Base-by-base conservation (phyloP, 345 rosid genomes). In the Gossypium raimondii region DNA sequence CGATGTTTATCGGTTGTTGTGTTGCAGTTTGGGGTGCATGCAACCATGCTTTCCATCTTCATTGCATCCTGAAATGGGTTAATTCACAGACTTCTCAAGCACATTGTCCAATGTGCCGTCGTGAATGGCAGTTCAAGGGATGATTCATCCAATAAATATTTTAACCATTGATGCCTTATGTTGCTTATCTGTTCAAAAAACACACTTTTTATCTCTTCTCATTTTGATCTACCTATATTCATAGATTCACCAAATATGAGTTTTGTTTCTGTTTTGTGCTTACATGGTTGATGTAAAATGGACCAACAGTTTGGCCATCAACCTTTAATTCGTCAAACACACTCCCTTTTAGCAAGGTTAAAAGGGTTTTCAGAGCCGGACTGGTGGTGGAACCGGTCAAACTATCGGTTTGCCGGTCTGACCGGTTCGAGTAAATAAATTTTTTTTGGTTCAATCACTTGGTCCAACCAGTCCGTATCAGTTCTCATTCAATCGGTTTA, bases 41-140 rank as follows among this genome's bases (percentile, higher is more conserved):
- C 81, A 90, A 89, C 82, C 93, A 85, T 73, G 93, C 91, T 12
- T 89, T 92, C 82, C 97, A 94, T 84, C 95, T 94, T 77, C 98
- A 92, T 74, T 92, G 97, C 88, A 89, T 93, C 81, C 82, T 93
- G 85, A 95, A 93, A 76, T 93, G 97, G 98, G 99, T 93, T 76
- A 91, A 89, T 78, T 91, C 96, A 3, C 96, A 95, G 78, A 81
- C 94, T 52, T 78, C 93, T 77, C 96, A 89, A 86, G 98, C 99
- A 38, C 97, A 88, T 77, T 91, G 97, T 47, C 96, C 93, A 11
- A 92, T 93, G 97, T 91, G 98, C 84, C 87, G 96, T 10, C 80
- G 93, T 64, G 93, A 89, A 73, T 90, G 93, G 96, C 89, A 87
- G 76, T 89, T 87, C 84, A 87, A 89, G 81, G 89, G 83, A 81